Evolutionary conservation across 176 grass and related monocot genomes (phyloP).

Genomic region (Eleusine indica): DNA sequence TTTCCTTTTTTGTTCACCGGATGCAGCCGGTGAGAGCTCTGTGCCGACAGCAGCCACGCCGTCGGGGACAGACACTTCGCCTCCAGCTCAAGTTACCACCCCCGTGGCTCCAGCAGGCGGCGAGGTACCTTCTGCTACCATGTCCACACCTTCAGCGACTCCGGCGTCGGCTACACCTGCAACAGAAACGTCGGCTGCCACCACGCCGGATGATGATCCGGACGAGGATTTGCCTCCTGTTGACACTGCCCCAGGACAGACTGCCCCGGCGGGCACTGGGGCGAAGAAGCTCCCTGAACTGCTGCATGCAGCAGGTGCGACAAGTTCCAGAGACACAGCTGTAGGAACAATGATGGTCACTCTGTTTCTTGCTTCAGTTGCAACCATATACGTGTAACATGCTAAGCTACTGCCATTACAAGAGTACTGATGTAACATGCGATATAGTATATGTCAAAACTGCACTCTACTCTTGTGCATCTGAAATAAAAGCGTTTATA

Average conservation of each 20-base stretch:
- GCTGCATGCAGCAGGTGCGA: slow-evolving; percentile 32
- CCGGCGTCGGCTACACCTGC: slow-evolving; percentile 6
- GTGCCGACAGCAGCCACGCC: neutral
- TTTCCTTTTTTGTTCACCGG: neutral
- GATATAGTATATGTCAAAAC: slow-evolving; percentile 24
- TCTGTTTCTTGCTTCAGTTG: slow-evolving; percentile 41
- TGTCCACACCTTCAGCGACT: slow-evolving; percentile 1
- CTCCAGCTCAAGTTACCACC: neutral
- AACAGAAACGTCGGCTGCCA: neutral
- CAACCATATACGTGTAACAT: slow-evolving; percentile 28
- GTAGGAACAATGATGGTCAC: slow-evolving; percentile 26
- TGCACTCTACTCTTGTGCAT: neutral
- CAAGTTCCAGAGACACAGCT: slow-evolving; percentile 17
- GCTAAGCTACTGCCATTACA: neutral
- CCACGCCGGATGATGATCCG: slow-evolving; percentile 3
- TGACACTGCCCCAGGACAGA: neutral
- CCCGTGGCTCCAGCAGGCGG: slow-evolving; percentile 8
- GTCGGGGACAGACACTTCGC: neutral
- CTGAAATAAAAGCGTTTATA: slow-evolving; percentile 31
- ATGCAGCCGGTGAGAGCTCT: slow-evolving; percentile 9
- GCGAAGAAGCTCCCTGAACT: slow-evolving; percentile 53
- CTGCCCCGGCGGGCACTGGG: neutral
- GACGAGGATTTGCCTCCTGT: neutral
- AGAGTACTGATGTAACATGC: slow-evolving; percentile 38
- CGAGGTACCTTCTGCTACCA: neutral